Conservation (phyloP, 306 rosid genomes). For the Prunus mume region DNA sequence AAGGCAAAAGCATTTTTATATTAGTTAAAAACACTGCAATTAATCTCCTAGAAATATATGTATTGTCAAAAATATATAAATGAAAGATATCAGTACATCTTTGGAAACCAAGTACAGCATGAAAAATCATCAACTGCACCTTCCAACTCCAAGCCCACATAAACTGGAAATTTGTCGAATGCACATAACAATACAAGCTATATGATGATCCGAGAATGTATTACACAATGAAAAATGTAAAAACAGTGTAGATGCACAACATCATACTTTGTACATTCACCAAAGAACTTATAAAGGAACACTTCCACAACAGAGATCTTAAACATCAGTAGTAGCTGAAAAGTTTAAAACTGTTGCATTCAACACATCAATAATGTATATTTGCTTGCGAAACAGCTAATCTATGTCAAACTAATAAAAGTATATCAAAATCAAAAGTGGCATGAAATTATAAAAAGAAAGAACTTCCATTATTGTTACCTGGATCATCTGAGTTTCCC, state of each 20-base stretch:
- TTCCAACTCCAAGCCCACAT: background rate
- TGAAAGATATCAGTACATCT: background rate
- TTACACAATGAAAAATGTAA: background rate
- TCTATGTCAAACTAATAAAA: background rate
- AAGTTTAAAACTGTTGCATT: background rate
- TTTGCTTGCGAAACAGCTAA: background rate
- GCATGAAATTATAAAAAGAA: background rate
- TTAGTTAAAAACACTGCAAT: background rate
- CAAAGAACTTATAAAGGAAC: background rate
- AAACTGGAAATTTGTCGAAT: background rate
- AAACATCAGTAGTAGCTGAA: background rate
- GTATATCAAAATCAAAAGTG: background rate
- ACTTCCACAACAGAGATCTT: background rate
- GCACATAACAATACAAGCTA: background rate
- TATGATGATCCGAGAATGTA: background rate
- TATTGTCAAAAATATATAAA: background rate
- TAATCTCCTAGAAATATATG: background rate
- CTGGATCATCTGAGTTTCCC: constrained; percentile 61
- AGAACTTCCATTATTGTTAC: constrained; percentile 25
- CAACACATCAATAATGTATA: background rate
- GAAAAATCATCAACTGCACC: background rate
- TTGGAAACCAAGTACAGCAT: background rate
- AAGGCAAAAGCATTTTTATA: background rate
- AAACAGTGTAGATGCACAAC: too few relatives aligned
- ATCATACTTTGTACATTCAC: background rate